Conservation (phyloP, 148 eudicot genomes). For the Cornus controversa region DNA sequence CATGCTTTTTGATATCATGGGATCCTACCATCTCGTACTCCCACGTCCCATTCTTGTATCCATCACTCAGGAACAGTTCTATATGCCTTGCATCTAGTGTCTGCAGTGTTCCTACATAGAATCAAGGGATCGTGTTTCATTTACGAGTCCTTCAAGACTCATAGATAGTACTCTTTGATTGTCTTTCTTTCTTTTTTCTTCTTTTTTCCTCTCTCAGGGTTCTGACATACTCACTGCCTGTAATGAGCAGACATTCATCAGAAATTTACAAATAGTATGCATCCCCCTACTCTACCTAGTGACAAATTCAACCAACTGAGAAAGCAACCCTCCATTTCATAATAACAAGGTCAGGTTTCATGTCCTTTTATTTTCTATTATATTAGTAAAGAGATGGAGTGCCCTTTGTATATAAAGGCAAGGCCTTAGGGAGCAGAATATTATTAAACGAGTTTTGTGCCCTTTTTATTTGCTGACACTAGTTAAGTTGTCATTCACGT, state of each 20-base stretch:
- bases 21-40: constrained; percentile 59
- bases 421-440: too few relatives aligned
- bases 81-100: constrained; percentile 82
- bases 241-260: neutral
- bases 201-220: neutral
- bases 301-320: too few relatives aligned
- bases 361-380: too few relatives aligned
- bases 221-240: neutral
- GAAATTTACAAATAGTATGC: neutral
- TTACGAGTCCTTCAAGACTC: neutral
- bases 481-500: neutral
- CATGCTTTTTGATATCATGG: constrained; percentile 51
- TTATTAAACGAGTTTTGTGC: too few relatives aligned
- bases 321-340: too few relatives aligned
- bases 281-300: neutral
- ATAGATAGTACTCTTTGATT: neutral
- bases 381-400: too few relatives aligned
- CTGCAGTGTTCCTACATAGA: constrained; percentile 88
- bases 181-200: neutral
- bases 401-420: too few relatives aligned
- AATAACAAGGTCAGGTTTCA: too few relatives aligned
- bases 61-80: constrained; percentile 71
- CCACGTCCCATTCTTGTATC: constrained; percentile 76
- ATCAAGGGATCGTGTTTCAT: neutral
- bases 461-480: too few relatives aligned